Conservation (phyloP, 352 stramenopile genomes). For the Phytophthora kernoviae region DNA sequence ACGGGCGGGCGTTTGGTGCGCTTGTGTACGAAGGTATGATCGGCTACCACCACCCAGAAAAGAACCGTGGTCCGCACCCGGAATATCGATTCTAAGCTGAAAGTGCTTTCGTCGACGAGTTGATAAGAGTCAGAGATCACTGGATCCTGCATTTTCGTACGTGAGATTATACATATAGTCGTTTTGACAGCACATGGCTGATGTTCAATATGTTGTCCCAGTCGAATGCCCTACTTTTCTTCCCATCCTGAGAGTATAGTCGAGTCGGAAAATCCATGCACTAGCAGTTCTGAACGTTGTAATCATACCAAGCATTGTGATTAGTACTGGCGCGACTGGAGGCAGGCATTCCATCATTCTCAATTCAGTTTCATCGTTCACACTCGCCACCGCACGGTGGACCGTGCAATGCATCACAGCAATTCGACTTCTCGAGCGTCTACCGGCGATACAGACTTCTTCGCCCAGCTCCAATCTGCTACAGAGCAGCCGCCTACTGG, state of each 20-base stretch:
- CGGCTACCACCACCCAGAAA: conserved; percentile 50
- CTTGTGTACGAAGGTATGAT: conserved; percentile 42
- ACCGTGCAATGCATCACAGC: too few species aligned
- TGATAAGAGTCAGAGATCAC: neutral
- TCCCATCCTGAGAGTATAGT: too few species aligned
- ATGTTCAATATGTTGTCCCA: neutral
- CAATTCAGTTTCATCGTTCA: neutral
- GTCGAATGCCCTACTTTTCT: too few species aligned
- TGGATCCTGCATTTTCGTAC: neutral
- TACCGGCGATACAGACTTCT: too few species aligned
- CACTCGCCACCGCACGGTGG: neutral
- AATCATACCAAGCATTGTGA: neutral
- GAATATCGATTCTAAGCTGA: conserved; percentile 26
- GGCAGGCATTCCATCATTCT: neutral
- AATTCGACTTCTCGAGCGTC: too few species aligned
- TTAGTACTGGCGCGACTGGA: neutral
- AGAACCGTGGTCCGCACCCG: conserved; percentile 25
- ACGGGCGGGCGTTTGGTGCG: conserved; percentile 36
- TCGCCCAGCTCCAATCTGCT: too few species aligned
- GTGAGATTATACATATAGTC: neutral
- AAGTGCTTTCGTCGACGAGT: neutral
- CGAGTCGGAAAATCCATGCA: neutral
- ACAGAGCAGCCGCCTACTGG: too few species aligned
- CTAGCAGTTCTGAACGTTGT: neutral
- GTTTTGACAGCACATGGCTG: neutral